These are phyloP conservation scores for Suillus sp. DNA, from an alignment of 768 basidiomycete genomes.

Conservation along the genomic window DNA sequence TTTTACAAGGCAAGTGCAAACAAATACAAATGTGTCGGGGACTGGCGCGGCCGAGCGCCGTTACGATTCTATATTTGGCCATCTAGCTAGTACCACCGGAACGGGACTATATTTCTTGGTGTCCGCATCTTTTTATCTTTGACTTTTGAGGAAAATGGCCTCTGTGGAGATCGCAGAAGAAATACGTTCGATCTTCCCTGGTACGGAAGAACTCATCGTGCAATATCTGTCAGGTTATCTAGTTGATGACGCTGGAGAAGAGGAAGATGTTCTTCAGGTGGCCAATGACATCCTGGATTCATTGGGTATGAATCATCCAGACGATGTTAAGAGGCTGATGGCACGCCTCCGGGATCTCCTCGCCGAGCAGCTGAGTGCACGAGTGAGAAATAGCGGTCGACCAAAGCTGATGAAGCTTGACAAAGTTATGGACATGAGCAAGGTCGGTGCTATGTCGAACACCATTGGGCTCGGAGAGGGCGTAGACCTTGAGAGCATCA, in stretches of 20 bases:
- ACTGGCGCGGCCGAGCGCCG: too few relatives aligned
- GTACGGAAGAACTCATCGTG: slow-evolving; percentile 82
- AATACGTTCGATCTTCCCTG: slow-evolving; percentile 68
- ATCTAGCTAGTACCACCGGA: not conserved
- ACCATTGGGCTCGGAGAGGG: slow-evolving; percentile 81
- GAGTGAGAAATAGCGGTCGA: slow-evolving; percentile 59
- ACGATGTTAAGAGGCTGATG: slow-evolving; percentile 70
- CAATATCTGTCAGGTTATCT: slow-evolving; percentile 88
- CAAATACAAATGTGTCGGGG: too few relatives aligned
- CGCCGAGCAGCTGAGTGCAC: slow-evolving; percentile 60
- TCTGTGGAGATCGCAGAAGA: slow-evolving; percentile 79
- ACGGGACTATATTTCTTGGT: not conserved
- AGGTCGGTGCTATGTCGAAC: slow-evolving; percentile 69
- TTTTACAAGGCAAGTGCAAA: too few relatives aligned
- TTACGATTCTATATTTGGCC: not conserved
- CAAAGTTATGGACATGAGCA: slow-evolving; percentile 88
- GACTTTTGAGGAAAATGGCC: slow-evolving; percentile 46
- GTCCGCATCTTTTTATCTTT: not conserved
- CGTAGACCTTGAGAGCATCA: slow-evolving; percentile 88
- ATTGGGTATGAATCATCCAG: slow-evolving; percentile 61
- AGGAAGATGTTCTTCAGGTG: slow-evolving; percentile 82
- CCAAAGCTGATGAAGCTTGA: slow-evolving; percentile 77
- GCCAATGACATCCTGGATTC: slow-evolving; percentile 75
- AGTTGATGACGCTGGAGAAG: slow-evolving; percentile 86
- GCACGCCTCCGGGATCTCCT: slow-evolving; percentile 60